Evolutionary conservation across 352 stramenopile genomes (phyloP).

Genomic region (Globisporangium splendens): DNA sequence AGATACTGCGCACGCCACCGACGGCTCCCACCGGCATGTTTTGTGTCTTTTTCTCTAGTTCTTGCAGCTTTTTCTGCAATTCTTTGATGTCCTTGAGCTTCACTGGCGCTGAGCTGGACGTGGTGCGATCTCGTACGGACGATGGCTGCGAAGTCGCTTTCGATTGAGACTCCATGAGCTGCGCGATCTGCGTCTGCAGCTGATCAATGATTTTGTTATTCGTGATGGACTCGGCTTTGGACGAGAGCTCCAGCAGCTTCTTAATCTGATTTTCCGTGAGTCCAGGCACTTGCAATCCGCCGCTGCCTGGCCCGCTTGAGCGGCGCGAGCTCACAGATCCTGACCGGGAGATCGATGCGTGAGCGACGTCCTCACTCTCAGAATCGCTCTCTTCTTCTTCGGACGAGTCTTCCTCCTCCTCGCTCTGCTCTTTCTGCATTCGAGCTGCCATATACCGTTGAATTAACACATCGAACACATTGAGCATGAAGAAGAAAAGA

Average conservation of each 20-base stretch:
- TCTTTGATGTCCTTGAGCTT: constrained; percentile 77
- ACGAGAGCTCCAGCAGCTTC: constrained; percentile 61
- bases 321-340: constrained; percentile 16
- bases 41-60: constrained; percentile 74
- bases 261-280: constrained; percentile 64
- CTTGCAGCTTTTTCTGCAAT: constrained; percentile 66
- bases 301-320: neutral
- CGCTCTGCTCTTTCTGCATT: constrained; percentile 59
- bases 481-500: no score
- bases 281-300: constrained; percentile 40
- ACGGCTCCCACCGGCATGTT: constrained; percentile 17
- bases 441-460: constrained; percentile 22
- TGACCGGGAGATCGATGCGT: constrained; percentile 17
- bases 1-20: constrained; percentile 16
- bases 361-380: constrained; percentile 49
- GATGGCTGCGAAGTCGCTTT: constrained; percentile 19
- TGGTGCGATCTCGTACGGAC: constrained; percentile 21
- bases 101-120: constrained; percentile 30
- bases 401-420: constrained; percentile 46
- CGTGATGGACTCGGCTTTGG: constrained; percentile 46
- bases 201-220: constrained; percentile 48
- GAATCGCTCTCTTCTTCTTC: constrained; percentile 75
- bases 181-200: constrained; percentile 69
- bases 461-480: neutral
- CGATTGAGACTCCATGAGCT: constrained; percentile 53